Evolutionary conservation across 371 early-diverging fungal species (phyloP).

Genomic region (Apophysomyces ossiformis): DNA sequence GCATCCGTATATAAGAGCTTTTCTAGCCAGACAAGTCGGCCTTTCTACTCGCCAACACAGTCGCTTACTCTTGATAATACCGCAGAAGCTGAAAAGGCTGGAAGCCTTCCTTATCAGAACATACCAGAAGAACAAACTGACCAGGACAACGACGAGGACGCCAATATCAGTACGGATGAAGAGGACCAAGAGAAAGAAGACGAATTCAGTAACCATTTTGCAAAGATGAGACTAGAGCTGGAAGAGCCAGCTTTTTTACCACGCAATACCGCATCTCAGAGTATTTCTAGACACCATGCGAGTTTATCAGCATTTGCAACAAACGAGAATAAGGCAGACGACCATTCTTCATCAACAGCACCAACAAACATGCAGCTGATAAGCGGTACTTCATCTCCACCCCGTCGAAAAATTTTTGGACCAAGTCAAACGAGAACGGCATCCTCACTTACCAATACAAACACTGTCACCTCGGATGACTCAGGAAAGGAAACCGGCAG

Average conservation of each 20-base stretch:
- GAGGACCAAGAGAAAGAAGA: conserved; percentile 28
- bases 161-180: conserved; percentile 13
- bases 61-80: conserved; percentile 1
- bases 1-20: conserved; percentile 26
- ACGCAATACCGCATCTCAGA: conserved; percentile 2
- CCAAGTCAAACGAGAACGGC: neutral
- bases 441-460: neutral
- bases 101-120: neutral
- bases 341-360: neutral
- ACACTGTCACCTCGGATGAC: conserved; percentile 13
- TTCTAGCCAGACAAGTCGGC: conserved; percentile 19
- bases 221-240: conserved; percentile 33
- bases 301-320: conserved; percentile 18
- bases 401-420: neutral
- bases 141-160: conserved; percentile 1
- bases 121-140: conserved; percentile 1
- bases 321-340: conserved; percentile 17
- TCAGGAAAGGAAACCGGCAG: conserved; percentile 31
- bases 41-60: conserved; percentile 18
- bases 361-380: neutral
- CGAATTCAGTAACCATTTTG: conserved; percentile 35
- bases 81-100: neutral
- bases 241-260: conserved; percentile 51
- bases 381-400: neutral
- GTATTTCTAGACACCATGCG: conserved; percentile 9